These are phyloP conservation scores for Dioscorea alata DNA, from an alignment of 106 monocot genomes.

Conservation along the genomic window DNA sequence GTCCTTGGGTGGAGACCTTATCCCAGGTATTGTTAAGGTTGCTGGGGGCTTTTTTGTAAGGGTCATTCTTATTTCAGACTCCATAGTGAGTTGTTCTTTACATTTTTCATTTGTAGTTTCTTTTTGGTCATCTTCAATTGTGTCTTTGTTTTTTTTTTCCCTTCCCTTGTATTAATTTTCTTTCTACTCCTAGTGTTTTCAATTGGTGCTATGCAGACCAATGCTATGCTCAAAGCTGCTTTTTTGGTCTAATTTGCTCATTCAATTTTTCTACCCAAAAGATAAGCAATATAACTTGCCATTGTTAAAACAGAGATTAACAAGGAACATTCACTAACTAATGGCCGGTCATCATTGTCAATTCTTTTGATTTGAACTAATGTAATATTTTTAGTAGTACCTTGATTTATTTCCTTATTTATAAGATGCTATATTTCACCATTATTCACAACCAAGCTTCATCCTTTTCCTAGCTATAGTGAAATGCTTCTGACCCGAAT, in stretches of 20 bases:
- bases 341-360: no score
- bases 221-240: conserved; percentile 73
- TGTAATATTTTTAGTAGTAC: conserved; percentile 17
- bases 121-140: no score
- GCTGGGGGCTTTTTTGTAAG: no score
- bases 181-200: no score
- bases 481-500: conserved; percentile 43
- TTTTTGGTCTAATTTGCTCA: conserved; percentile 51
- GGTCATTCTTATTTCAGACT: no score
- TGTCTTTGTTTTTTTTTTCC: no score
- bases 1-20: no score
- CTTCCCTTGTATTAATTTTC: no score
- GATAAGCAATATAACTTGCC: not conserved
- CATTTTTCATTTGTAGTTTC: no score
- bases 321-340: not conserved
- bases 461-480: conserved; percentile 30
- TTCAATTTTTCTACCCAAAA: conserved; percentile 37
- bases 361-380: not conserved
- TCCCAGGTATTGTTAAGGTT: no score
- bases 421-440: conserved; percentile 62
- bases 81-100: no score
- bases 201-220: conserved; percentile 64
- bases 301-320: not conserved
- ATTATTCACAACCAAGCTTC: conserved; percentile 15
- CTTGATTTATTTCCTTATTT: conserved; percentile 31